phyloP scores from a whole-genome alignment of 257 asterid species.

The Echites panduratus region DNA sequence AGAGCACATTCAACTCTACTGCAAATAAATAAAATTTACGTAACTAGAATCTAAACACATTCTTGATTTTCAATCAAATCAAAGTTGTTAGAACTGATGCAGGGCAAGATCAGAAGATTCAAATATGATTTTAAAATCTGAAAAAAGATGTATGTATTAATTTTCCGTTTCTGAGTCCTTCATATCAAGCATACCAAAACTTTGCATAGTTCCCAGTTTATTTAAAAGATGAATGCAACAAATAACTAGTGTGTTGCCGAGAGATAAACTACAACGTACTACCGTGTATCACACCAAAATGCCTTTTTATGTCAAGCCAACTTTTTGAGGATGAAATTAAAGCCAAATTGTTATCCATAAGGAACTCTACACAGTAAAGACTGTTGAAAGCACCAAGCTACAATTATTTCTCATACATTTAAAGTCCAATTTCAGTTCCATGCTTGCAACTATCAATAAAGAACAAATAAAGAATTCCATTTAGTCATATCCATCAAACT shows the following conservation, averaged over 20 bases:
- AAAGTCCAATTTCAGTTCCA: not conserved
- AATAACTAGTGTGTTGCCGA: not conserved
- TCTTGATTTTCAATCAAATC: not conserved
- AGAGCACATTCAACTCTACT: not conserved
- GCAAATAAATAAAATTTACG: not conserved
- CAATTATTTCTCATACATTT: not conserved
- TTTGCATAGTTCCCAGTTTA: not conserved
- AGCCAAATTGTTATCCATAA: not conserved
- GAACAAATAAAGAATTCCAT: not conserved
- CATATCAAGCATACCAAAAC: not conserved
- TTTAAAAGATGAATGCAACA: too few relatives aligned
- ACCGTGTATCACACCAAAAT: not conserved
- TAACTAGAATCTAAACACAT: not conserved
- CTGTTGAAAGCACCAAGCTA: not conserved
- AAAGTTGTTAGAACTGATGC: not conserved
- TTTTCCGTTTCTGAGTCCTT: not conserved
- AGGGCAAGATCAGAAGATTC: not conserved
- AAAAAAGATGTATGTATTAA: not conserved
- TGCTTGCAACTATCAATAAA: not conserved
- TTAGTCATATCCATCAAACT: not conserved
- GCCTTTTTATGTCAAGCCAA: not conserved
- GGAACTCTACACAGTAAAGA: not conserved
- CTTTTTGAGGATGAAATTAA: not conserved
- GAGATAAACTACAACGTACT: not conserved
- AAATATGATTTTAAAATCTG: not conserved